Base-by-base conservation (phyloP, 495 filamentous ascomycete species). In the Trichocladium antarcticum region DNA sequence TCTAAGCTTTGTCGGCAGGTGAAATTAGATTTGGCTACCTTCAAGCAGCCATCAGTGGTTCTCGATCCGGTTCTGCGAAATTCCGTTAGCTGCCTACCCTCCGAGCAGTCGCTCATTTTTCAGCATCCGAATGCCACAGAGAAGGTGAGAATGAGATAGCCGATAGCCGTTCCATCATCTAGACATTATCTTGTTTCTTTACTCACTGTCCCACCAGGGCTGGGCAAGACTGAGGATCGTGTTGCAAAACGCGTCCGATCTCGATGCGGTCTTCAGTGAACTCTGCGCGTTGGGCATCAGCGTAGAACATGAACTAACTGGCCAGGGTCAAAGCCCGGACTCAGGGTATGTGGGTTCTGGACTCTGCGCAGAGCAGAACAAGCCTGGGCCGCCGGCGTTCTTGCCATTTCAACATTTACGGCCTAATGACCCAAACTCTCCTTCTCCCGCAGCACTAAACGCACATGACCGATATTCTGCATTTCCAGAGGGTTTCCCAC, bases 11-110 rank as follows among this genome's bases (percentile, higher is more conserved):
- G 0, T 22, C 2, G 1, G 1, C 28, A 63, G 60, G 56, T 50
- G 15, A 56, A 47, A 14, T 17, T 64, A 12, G 49, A 64, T 24
- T 20, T 63, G 11, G 51, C 42, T 14, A 14, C 19, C 5, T 61
- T 61, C 15, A 27, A 31, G 11, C 14, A 34, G 15, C 31, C 56
- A n/a, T 27, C 49, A 5, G 31, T 24, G 15, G 36, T 35, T 6
- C 19, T 5, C 11, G 36, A 48, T 12, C 21, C 37, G 1, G 6
- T 36, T 19, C n/a, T n/a, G 3, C 49, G n/a, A n/a, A 16, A 46
- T 34, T 42, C 48, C 10, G 37, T 61, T 16, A 17, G 24, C n/a
- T 56, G 42, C 29, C 31, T 34, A 9, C 28, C 37, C 6, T 46
- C 51, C 1, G 44, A 49, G 4, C 29, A 9, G 15, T 47, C 56